Percentiles rank a stretch among this genome's conserved stretches.
Evolutionary conservation across 2,329 filamentous ascomycete genomes (phyloP).

Genomic region (Ceratocystis diversiconidia): DNA sequence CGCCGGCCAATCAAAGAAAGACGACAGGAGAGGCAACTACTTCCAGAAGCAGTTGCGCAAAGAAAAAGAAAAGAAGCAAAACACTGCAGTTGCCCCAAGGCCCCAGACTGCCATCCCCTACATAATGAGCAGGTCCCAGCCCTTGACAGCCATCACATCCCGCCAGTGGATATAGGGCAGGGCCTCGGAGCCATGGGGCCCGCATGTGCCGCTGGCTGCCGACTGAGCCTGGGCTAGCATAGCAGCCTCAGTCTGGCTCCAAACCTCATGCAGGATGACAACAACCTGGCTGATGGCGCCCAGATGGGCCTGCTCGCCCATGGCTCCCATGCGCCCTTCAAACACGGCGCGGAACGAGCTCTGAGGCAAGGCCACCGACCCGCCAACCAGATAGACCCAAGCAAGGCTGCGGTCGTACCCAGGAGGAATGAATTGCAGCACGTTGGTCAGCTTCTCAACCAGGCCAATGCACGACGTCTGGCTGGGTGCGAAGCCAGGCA

Average conservation of each 20-base stretch:
- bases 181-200: constrained; percentile 26
- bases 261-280: constrained; percentile 67
- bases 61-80: constrained; percentile 19
- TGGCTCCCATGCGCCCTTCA: constrained; percentile 54
- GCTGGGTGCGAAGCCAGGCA: constrained; percentile 69
- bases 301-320: constrained; percentile 63
- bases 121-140: constrained; percentile 87
- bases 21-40: background rate
- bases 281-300: constrained; percentile 78
- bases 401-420: constrained; percentile 84
- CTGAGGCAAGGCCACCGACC: constrained; percentile 56
- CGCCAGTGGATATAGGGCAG: constrained; percentile 77
- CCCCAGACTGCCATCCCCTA: constrained; percentile 29
- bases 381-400: constrained; percentile 85
- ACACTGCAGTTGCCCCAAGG: constrained; percentile 15
- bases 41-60: background rate
- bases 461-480: constrained; percentile 63
- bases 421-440: constrained; percentile 68
- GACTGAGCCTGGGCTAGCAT: constrained; percentile 27
- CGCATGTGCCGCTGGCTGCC: constrained; percentile 23
- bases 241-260: constrained; percentile 57
- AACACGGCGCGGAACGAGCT: constrained; percentile 70
- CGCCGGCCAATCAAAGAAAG: background rate
- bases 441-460: constrained; percentile 60
- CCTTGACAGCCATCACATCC: constrained; percentile 80